Conservation (phyloP, 2,329 filamentous ascomycete genomes). For the Ascomycota sp. region DNA sequence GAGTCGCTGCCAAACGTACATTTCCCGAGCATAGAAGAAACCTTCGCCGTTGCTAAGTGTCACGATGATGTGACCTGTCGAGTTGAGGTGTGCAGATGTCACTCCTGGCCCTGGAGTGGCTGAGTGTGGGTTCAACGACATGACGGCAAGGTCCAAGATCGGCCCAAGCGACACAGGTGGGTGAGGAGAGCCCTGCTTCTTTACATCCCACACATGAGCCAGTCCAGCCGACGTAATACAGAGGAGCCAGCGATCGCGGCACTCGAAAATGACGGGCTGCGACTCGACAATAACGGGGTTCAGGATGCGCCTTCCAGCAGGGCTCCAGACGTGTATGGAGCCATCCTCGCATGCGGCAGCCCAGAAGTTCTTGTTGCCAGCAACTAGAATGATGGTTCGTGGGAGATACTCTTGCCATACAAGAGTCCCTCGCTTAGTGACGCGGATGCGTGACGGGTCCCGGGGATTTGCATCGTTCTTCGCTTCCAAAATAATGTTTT, state of each 20-base stretch:
- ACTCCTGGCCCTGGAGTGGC: constrained; percentile 64
- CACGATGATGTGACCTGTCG: constrained; percentile 67
- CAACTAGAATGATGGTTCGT: constrained; percentile 68
- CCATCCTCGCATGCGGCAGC: constrained; percentile 86
- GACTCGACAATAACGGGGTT: constrained; percentile 77
- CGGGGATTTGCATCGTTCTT: constrained; percentile 59
- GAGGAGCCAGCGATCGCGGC: constrained; percentile 71
- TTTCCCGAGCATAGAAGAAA: constrained; percentile 65
- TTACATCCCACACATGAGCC: constrained; percentile 86
- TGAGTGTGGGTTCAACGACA: constrained; percentile 54
- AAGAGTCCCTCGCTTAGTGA: constrained; percentile 58
- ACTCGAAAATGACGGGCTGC: constrained; percentile 85
- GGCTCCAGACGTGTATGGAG: constrained; percentile 76
- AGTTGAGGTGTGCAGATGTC: constrained; percentile 81
- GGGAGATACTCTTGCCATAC: constrained; percentile 93
- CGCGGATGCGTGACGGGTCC: constrained; percentile 68
- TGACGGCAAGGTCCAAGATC: constrained; percentile 68
- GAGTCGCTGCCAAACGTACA: constrained; percentile 89
- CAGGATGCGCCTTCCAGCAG: constrained; percentile 67
- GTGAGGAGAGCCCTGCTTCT: constrained; percentile 63
- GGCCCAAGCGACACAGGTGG: constrained; percentile 79
- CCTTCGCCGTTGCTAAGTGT: constrained; percentile 89
- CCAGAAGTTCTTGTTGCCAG: constrained; percentile 82
- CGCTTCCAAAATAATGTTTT: constrained; percentile 69
- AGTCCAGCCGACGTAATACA: constrained; percentile 76